Base-by-base conservation (phyloP, 345 rosid species). In the Hibiscus trionum region DNA sequence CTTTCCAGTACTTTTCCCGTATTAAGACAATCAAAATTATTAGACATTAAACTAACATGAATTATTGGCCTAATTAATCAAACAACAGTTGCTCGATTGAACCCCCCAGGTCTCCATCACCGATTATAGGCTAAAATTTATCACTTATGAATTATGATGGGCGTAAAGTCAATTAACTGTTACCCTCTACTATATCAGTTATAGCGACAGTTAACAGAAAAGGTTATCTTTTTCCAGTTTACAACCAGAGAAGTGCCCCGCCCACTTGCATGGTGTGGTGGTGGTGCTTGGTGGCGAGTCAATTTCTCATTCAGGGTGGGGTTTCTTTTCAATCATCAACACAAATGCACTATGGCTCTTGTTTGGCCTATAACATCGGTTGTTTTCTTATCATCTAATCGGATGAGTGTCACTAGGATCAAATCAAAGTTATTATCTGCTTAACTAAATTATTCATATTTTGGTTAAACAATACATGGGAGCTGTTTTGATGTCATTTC, bases 181-280 rank as follows among this genome's bases (percentile, higher is more conserved):
- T 31, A 31, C 61, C 57, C 16, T 5, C 12, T 8, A 16, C 14
- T 26, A 26, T 11, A 2, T 50, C 42, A 47, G 42, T 49, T 67
- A 29, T 7, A 67, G 16, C 15, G 44, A 67, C 72, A 35, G 33
- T 69, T 69, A 55, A 69, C 49, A 17, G 72, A 56, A 53, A 56
- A 46, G 1, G 14, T 16, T 47, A 33, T 50, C 10, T 52, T 27
- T 56, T 21, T 17, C 29, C 11, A 8, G 60, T 58, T 24, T 37
- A 37, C 8, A 0, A 26, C 15, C 3, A 4, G 15, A 58, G 16
- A 55, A 69, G 33, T 69, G 72, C 72, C 35, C 31, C 5, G 2
- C 50, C 72, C 62, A 69, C 72, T 69, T 69, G 72, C 61, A n/a
- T 31, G 72, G 49, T 53, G 60, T n/a, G 61, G 31, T 17, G 55